Evolutionary conservation across 768 basidiomycete genomes (phyloP).

Genomic region (Scleroderma citrinum): DNA sequence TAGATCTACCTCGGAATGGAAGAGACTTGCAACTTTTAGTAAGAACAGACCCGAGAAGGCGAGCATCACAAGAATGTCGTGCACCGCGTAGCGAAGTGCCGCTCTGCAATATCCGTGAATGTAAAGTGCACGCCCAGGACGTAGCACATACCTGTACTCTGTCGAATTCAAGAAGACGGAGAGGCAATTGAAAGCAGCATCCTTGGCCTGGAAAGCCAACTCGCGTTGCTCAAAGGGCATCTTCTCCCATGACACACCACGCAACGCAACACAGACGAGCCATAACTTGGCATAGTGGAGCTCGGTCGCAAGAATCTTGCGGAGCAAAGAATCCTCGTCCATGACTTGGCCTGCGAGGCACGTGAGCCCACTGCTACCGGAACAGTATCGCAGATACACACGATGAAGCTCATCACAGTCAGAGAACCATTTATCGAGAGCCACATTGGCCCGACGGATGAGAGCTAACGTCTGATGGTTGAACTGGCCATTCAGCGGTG

Average conservation of each 20-base stretch:
- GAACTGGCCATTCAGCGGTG: slow-evolving; percentile 80
- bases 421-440: slow-evolving; percentile 86
- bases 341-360: slow-evolving; percentile 55
- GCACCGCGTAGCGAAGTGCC: slow-evolving; percentile 88
- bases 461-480: slow-evolving; percentile 81
- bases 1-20: slow-evolving; percentile 80
- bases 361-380: background rate
- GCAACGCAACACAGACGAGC: slow-evolving; percentile 88
- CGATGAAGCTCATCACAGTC: slow-evolving; percentile 86
- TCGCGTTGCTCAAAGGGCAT: slow-evolving; percentile 95
- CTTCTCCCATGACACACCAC: slow-evolving; percentile 93
- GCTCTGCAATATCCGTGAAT: slow-evolving; percentile 41
- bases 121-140: background rate
- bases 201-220: slow-evolving; percentile 92
- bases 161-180: slow-evolving; percentile 77
- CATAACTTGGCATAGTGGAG: slow-evolving; percentile 91
- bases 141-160: slow-evolving; percentile 62
- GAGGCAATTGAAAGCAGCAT: slow-evolving; percentile 82
- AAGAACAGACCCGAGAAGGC: slow-evolving; percentile 90
- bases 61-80: slow-evolving; percentile 87
- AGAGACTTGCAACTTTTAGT: slow-evolving; percentile 91
- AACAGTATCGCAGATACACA: slow-evolving; percentile 30
- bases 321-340: slow-evolving; percentile 80
- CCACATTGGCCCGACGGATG: slow-evolving; percentile 79
- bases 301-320: slow-evolving; percentile 85